Evolutionary conservation across 805 yeast genomes (phyloP).

Genomic region (Yarrowia deformans): DNA sequence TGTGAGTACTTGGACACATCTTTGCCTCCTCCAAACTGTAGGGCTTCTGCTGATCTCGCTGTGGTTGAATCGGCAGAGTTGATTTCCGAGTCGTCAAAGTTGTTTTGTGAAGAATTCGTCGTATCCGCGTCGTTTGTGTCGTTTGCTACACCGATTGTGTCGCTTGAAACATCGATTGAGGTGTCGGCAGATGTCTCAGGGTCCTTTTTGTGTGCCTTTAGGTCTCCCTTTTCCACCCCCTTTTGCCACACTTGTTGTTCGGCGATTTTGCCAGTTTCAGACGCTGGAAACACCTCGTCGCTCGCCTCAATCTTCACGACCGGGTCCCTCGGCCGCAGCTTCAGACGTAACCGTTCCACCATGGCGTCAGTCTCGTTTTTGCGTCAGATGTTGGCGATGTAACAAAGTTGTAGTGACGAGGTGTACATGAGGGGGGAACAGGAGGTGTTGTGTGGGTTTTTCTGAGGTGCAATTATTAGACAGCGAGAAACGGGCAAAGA

Average conservation of each 20-base stretch:
- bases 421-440: neutral
- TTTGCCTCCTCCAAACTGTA: neutral
- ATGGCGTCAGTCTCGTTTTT: neutral
- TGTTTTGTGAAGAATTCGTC: neutral
- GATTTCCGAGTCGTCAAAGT: too few relatives aligned
- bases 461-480: too few relatives aligned
- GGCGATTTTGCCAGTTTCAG: neutral
- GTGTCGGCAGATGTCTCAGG: too few relatives aligned
- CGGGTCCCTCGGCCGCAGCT: neutral
- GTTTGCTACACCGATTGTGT: too few relatives aligned
- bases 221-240: neutral
- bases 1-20: constrained; percentile 7
- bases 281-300: neutral
- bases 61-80: neutral
- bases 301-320: constrained; percentile 12
- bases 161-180: too few relatives aligned
- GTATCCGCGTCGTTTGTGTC: too few relatives aligned
- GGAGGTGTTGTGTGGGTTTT: neutral
- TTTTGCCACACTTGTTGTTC: neutral
- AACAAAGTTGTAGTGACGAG: constrained; percentile 1
- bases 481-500: neutral
- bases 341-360: constrained; percentile 31
- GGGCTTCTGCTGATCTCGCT: neutral
- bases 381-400: constrained; percentile 12
- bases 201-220: too few relatives aligned